Evolutionary conservation across 2,329 filamentous ascomycete species (phyloP), one percentile per base, ranked within the genome.

Genomic region (Clarireedia hainanense): DNA sequence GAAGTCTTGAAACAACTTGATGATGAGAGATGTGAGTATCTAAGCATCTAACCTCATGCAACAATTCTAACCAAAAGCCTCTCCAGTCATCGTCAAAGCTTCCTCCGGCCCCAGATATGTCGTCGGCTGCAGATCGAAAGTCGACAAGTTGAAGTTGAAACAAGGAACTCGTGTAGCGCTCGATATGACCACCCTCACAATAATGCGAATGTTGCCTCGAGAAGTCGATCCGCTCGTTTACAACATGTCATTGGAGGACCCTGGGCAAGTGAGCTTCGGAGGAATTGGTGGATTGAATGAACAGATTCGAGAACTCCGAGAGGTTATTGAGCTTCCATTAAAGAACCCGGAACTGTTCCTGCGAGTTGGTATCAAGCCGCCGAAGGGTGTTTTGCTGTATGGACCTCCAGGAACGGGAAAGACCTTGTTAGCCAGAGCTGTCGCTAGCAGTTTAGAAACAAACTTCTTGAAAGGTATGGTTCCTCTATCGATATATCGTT

Each of bases 181-280:
- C 58, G 94, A 99, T 70, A 99, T 99, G 94, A 99, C 94, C 51
- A 99, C 94, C 20, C 87, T 99, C 65, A 99, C 94, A 59, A 99
- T 99, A 74, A 99, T 99, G 94, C 89, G 94, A 69, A 99, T 99
- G 94, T 80, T 99, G 47, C 95, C 94, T 58, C 88, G 94, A 72
- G 94, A 99, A 77, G 95, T 99, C 70, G 94, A 99, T 70, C 94
- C 94, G 20, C 80, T 99, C 64, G 94, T 99, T 65, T 99, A 99
- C 82, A 99, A 99, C 79, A 99, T 99, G 94, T 99, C 94, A 20
- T 75, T 99, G 66, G 94, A 99, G 73, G 94, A 99, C 71, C 94
- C 94, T 0, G 94, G 94, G 5, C 92, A 97, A 73, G 87, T 99
- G 73, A 96, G 89, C 77, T 99, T 99, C 73, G 92, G 87, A 42